Evolutionary conservation across 1,284 basidiomycete genomes (phyloP), one percentile per base, ranked within the genome.

Genomic region (Chondrostereum purpureum): DNA sequence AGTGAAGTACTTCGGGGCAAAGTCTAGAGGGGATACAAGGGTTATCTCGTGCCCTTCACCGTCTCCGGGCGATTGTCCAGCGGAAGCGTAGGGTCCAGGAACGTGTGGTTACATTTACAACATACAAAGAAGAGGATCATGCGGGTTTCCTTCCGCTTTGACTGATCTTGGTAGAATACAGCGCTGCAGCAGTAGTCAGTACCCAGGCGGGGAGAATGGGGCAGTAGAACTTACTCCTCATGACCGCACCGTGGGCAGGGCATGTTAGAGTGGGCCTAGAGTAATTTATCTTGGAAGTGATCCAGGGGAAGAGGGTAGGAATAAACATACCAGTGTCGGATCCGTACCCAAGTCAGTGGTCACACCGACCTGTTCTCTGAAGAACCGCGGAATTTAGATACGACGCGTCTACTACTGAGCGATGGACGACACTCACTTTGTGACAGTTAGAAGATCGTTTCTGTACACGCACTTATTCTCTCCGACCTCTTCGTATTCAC

Each of bases 51-150:
- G n/a, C n/a, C n/a, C n/a, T n/a, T n/a, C n/a, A 31, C 8, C n/a
- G 27, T 31, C n/a, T 31, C 27, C n/a, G 27, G 27, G 8, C 27
- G 27, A 31, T 31, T 31, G 27, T 69, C 67, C 16, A 51, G 49
- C 11, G 60, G 61, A 44, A 85, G 56, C 19, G 70, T 71, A 16
- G 88, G 83, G 62, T 93, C 91, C 46, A 76, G 73, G 65, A 87
- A 93, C 50, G 72, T 77, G 50, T 86, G 69, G 55, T 86, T 84
- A 63, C 90, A 96, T 59, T 84, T 83, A n/a, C 80, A 79, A 61
- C 92, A 96, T 39, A 91, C 88, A 63, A 85, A 95, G 70, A 95
- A 96, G 1, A 95, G 75, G 34, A 90, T 91, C 92, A 92, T 92
- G 2, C 85, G 76, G 1, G 87, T 95, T 57, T 93, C 89, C 56